phyloP scores from a whole-genome alignment of 306 rosid genomes.

The Abrus precatorius region DNA sequence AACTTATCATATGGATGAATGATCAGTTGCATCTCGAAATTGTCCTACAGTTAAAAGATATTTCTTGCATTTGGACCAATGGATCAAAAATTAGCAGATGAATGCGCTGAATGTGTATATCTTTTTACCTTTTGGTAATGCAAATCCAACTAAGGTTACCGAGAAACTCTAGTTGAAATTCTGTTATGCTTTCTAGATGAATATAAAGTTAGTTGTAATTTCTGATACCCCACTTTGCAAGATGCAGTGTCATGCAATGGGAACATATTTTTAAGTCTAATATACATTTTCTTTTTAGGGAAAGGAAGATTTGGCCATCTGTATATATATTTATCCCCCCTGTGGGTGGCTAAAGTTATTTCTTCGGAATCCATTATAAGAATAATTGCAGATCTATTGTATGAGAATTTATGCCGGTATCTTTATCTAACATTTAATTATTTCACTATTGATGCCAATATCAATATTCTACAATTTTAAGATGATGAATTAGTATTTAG shows the following conservation, averaged over 20 bases:
- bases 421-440: constrained; percentile 50
- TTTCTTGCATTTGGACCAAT: background rate
- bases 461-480: constrained; percentile 43
- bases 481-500: constrained; percentile 20
- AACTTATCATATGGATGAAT: background rate
- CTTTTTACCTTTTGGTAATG: constrained; percentile 45
- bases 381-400: constrained; percentile 58
- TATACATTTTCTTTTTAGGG: constrained; percentile 45
- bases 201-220: constrained; percentile 47
- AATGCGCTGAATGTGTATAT: constrained; percentile 24
- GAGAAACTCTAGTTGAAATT: constrained; percentile 45
- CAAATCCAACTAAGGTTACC: constrained; percentile 34
- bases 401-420: constrained; percentile 53
- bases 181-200: constrained; percentile 45
- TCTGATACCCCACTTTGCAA: constrained; percentile 59
- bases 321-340: constrained; percentile 22
- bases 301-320: constrained; percentile 50
- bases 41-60: background rate
- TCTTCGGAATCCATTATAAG: constrained; percentile 55
- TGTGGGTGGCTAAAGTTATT: constrained; percentile 48
- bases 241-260: constrained; percentile 56
- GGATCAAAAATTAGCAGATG: background rate
- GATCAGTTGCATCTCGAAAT: too few species aligned
- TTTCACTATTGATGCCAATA: constrained; percentile 48
- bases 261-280: constrained; percentile 25